phyloP scores from a whole-genome alignment of 2,329 filamentous ascomycete species.

The Aspergillus alliaceus region DNA sequence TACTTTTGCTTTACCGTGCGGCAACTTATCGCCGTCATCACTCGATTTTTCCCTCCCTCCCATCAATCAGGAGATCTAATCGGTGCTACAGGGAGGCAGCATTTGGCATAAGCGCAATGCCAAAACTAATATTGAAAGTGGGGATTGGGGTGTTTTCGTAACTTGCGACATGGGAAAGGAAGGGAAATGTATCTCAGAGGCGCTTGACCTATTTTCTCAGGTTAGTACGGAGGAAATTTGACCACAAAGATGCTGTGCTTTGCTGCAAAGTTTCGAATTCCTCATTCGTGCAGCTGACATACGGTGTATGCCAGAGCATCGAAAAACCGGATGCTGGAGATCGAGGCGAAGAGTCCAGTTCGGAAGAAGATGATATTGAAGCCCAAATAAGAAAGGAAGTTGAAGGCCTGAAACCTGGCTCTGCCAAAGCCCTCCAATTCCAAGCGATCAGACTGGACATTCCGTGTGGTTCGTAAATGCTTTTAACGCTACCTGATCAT shows the following conservation, averaged over 20 bases:
- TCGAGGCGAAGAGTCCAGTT: slow-evolving; percentile 29
- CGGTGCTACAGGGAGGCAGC: slow-evolving; percentile 23
- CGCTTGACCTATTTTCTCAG: slow-evolving; percentile 58
- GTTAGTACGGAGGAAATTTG: slow-evolving; percentile 33
- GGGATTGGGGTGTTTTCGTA: slow-evolving; percentile 63
- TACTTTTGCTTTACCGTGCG: neutral
- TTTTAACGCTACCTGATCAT: slow-evolving; percentile 41
- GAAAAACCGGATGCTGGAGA: slow-evolving; percentile 18
- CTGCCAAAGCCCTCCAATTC: slow-evolving; percentile 49
- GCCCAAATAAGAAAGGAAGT: slow-evolving; percentile 61
- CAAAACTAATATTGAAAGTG: slow-evolving; percentile 39
- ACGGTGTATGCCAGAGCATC: slow-evolving; percentile 15
- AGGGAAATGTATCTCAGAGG: slow-evolving; percentile 58
- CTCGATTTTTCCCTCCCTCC: neutral
- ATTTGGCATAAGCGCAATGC: slow-evolving; percentile 29
- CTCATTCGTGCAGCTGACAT: slow-evolving; percentile 5
- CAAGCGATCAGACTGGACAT: slow-evolving; percentile 55
- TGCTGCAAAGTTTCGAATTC: neutral
- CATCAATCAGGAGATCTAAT: slow-evolving; percentile 5
- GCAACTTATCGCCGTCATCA: neutral
- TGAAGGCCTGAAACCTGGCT: slow-evolving; percentile 51
- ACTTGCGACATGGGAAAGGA: slow-evolving; percentile 64
- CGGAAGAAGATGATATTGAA: slow-evolving; percentile 57
- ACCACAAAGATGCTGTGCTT: neutral
- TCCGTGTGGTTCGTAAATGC: slow-evolving; percentile 40